Evolutionary conservation across 2,329 filamentous ascomycete genomes (phyloP).

Genomic region (Sarocladium strictum): DNA sequence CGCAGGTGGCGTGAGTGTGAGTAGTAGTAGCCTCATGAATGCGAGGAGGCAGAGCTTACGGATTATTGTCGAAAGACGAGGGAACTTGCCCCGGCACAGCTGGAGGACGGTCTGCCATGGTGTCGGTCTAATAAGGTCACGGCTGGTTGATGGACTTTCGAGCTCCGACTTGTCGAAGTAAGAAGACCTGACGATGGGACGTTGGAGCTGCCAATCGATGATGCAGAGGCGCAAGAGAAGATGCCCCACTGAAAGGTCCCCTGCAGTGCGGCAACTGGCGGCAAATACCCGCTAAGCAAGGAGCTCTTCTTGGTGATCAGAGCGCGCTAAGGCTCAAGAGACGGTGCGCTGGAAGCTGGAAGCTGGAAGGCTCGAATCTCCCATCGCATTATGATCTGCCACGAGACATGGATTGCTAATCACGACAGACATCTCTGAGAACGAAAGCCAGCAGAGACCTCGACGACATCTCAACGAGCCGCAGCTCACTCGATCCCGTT

Average conservation of each 20-base stretch:
- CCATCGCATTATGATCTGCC: background rate
- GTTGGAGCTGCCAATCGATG: slow-evolving; percentile 9
- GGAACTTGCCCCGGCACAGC: slow-evolving; percentile 50
- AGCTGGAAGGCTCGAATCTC: background rate
- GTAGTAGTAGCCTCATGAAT: too few relatives aligned
- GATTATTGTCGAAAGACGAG: slow-evolving; percentile 74
- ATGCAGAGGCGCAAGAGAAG: background rate
- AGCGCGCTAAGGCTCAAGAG: background rate
- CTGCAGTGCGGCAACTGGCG: background rate
- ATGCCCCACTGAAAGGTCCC: slow-evolving; percentile 1
- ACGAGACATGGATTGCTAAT: background rate
- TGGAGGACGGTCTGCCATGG: slow-evolving; percentile 25
- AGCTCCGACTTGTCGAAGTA: background rate
- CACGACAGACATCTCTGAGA: background rate
- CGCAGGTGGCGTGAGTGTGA: slow-evolving; percentile 4
- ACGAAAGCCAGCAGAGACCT: background rate
- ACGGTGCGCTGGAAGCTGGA: background rate
- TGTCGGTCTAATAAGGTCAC: slow-evolving; percentile 3
- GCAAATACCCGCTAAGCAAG: background rate
- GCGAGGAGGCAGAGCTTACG: slow-evolving; percentile 44
- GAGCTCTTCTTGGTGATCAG: too few relatives aligned
- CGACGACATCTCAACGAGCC: too few relatives aligned
- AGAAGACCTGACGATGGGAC: slow-evolving; percentile 4
- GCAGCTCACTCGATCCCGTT: too few relatives aligned
- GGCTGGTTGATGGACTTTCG: background rate